These are phyloP conservation scores for Mucuna pruriens DNA, from an alignment of 306 rosid species.

Conservation along the genomic window DNA sequence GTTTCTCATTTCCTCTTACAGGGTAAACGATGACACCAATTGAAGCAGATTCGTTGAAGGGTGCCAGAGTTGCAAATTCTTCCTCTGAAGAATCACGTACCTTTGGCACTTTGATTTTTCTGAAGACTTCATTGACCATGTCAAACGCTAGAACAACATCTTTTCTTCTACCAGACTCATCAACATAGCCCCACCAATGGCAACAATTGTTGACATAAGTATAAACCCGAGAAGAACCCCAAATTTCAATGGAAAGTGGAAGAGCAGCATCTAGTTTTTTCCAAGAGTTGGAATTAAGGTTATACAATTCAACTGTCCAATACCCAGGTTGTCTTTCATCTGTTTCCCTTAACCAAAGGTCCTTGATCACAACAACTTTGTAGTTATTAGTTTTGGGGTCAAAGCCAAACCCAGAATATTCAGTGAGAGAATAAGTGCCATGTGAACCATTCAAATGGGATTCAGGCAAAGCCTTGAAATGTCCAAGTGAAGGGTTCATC, in stretches of 20 bases:
- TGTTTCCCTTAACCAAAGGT: slow-evolving; percentile 32
- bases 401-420: slow-evolving; percentile 30
- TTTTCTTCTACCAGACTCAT: neutral
- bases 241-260: slow-evolving; percentile 29
- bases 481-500: slow-evolving; percentile 33
- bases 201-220: slow-evolving; percentile 36
- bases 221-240: slow-evolving; percentile 26
- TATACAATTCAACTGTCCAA: slow-evolving; percentile 33
- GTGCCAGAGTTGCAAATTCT: neutral
- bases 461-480: slow-evolving; percentile 35
- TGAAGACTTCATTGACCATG: slow-evolving; percentile 13
- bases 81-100: neutral
- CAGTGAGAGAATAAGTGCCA: slow-evolving; percentile 17
- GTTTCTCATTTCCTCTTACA: neutral
- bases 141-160: slow-evolving; percentile 35
- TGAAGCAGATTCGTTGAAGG: slow-evolving; percentile 1
- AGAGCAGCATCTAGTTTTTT: slow-evolving; percentile 10
- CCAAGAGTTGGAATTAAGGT: slow-evolving; percentile 38
- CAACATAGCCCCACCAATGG: slow-evolving; percentile 34
- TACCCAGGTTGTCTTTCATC: slow-evolving; percentile 30
- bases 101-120: slow-evolving; percentile 28
- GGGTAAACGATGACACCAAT: slow-evolving; percentile 28
- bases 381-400: slow-evolving; percentile 29
- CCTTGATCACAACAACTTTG: slow-evolving; percentile 32
- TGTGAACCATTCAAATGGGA: neutral